Percentiles rank a stretch among this genome's conserved stretches.
Conservation (phyloP, 257 asterid genomes). For the Oldenlandia corymbosa region DNA sequence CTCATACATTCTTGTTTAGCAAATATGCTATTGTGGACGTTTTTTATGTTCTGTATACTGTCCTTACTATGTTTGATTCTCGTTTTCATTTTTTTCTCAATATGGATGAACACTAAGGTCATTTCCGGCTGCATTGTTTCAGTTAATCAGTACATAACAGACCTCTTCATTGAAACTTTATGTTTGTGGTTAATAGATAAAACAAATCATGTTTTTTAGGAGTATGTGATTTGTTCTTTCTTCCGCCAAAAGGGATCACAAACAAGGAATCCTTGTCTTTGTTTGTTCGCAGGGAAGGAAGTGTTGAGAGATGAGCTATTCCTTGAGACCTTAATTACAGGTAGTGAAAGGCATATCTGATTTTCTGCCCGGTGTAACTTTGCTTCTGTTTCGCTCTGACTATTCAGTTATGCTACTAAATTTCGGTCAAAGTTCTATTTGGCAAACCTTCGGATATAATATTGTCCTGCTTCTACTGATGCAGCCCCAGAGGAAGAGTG, state of each 20-base stretch:
- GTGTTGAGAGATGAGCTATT: conserved; percentile 68
- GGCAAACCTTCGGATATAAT: not conserved
- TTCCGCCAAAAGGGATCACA: not conserved
- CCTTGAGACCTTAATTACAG: conserved; percentile 79
- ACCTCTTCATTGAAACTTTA: not conserved
- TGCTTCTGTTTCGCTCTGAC: not conserved
- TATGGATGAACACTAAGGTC: not conserved
- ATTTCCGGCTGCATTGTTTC: not conserved
- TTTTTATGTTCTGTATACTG: not conserved
- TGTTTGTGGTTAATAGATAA: conserved; percentile 1
- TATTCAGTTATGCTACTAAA: not conserved
- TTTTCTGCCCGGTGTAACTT: not conserved
- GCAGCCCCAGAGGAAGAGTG: conserved; percentile 84
- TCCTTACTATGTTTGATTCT: not conserved
- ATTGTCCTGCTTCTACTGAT: conserved; percentile 11
- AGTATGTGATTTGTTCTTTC: not conserved
- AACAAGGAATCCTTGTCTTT: conserved; percentile 19
- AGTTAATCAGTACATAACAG: not conserved
- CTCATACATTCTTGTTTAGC: no score
- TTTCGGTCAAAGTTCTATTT: not conserved
- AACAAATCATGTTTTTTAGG: not conserved
- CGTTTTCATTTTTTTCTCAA: not conserved
- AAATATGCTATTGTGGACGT: not conserved
- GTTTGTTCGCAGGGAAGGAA: conserved; percentile 59
- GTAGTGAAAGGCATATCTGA: conserved; percentile 24